phyloP scores from a whole-genome alignment of 2,329 filamentous ascomycete genomes.

The Cryphonectria japonica region DNA sequence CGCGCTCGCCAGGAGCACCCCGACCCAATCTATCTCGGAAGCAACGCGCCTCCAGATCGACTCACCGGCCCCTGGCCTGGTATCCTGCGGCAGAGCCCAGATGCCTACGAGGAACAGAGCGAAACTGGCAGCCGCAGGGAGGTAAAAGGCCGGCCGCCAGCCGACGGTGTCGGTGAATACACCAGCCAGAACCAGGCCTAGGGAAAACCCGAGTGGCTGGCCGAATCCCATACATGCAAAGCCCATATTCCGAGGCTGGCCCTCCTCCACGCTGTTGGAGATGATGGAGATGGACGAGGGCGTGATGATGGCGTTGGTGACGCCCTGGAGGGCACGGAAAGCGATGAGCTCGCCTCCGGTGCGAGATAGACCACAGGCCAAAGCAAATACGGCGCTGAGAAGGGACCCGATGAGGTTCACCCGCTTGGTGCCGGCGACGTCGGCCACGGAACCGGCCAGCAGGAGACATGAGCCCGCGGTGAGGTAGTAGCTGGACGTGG shows the following conservation, averaged over 20 bases:
- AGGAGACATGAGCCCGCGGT: constrained; percentile 43
- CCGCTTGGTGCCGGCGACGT: constrained; percentile 40
- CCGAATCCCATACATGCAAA: constrained; percentile 51
- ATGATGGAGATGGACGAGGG: constrained; percentile 43
- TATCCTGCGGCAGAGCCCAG: constrained; percentile 43
- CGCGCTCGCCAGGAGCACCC: constrained; percentile 50
- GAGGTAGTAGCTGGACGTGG: constrained; percentile 42
- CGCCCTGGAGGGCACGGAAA: constrained; percentile 46
- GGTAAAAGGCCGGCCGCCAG: constrained; percentile 53
- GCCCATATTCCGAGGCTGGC: constrained; percentile 44
- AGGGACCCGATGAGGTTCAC: constrained; percentile 42
- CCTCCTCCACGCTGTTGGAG: constrained; percentile 37
- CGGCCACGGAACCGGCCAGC: constrained; percentile 44
- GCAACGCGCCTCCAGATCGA: constrained; percentile 33
- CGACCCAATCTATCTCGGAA: constrained; percentile 58
- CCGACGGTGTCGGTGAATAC: constrained; percentile 50
- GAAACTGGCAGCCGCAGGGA: constrained; percentile 42
- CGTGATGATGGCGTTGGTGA: constrained; percentile 42
- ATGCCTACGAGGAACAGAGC: constrained; percentile 41
- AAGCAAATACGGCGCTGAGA: constrained; percentile 36
- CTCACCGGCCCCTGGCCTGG: constrained; percentile 21
- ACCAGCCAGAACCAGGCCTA: constrained; percentile 55
- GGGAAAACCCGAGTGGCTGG: constrained; percentile 53
- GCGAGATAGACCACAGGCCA: constrained; percentile 39
- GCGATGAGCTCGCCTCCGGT: constrained; percentile 41